Conservation (phyloP, 306 rosid species). For the Trichosanthes truncata region DNA sequence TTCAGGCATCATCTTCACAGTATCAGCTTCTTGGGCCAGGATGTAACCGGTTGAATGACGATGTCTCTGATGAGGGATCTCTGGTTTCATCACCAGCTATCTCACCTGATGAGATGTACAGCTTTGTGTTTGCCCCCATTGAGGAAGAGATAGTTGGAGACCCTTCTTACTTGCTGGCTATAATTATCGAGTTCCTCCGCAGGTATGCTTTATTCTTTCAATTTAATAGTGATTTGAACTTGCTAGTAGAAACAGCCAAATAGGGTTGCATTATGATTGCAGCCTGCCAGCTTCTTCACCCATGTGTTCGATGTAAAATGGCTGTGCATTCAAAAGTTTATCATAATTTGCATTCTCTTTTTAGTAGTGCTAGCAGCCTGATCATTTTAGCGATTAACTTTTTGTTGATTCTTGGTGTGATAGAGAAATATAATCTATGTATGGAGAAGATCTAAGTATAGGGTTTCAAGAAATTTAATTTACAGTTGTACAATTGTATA, state of each 20-base stretch:
- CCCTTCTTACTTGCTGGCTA: conserved; percentile 76
- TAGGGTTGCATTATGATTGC: neutral
- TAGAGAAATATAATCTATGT: neutral
- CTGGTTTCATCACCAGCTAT: conserved; percentile 73
- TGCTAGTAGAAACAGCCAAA: neutral
- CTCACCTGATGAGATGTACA: conserved; percentile 90
- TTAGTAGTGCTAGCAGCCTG: neutral
- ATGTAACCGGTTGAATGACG: conserved; percentile 19
- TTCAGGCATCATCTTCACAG: conserved; percentile 38
- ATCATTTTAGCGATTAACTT: neutral
- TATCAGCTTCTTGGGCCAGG: conserved; percentile 18
- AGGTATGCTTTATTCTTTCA: conserved; percentile 34
- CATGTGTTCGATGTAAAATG: neutral
- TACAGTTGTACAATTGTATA: neutral
- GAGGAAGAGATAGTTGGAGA: conserved; percentile 97
- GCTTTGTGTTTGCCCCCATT: conserved; percentile 66
- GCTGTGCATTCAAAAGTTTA: neutral
- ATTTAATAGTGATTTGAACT: neutral
- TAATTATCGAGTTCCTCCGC: conserved; percentile 75
- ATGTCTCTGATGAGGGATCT: conserved; percentile 46
- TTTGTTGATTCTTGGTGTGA: neutral
- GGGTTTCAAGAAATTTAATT: neutral
- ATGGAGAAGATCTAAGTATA: neutral
- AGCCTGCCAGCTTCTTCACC: neutral
- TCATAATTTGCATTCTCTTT: neutral